Base-by-base conservation (phyloP, 805 yeast genomes). In the Candida silvicultrix region DNA sequence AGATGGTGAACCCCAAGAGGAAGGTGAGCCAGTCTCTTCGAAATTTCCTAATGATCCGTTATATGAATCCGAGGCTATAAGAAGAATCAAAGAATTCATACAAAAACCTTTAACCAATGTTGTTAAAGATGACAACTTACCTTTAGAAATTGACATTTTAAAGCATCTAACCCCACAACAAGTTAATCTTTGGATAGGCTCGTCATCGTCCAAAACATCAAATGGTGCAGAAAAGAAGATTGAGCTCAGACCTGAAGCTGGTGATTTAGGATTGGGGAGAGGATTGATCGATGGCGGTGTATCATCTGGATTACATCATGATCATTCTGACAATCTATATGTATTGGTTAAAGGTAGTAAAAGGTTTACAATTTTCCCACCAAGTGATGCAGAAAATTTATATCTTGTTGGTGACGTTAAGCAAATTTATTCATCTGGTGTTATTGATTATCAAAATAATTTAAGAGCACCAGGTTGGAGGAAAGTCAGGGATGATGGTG, bases 301-400 rank as follows among this genome's bases (percentile, higher is more conserved):
- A 1, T 81, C 89, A 0, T 81, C 89, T 1, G 92, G 92, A 0
- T 64, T 85, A 12, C 92, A 85, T 54, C 92, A 85, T 59, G 92
- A 85, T 59, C 90, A 84, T 62, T 87, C 90, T 2, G 90, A 84
- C 57, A 85, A 85, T 55, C 64, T 85, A 32, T 85, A 85, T 58
- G 68, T 84, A 5, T 76, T 85, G 2, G 57, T 79, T 1, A 63
- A 71, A 23, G 94, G 92, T 0, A 57, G 54, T 8, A 85, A 85
- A 55, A 59, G 89, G 49, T 85, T 85, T 60, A 83, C 90, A 0
- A 54, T 85, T 6, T 83, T 73, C 56, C 68, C 82, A 5, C 92
- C 94, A 1, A 65, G 66, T 22, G 85, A 80, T 55, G 88, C 83
- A 0, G 60, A 60, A 2, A 72, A 73, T 47, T 63, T 85, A 59